These are phyloP conservation scores for Actinomortierella wolfii DNA, from an alignment of 371 early-diverging fungal genomes.

Conservation along the genomic window DNA sequence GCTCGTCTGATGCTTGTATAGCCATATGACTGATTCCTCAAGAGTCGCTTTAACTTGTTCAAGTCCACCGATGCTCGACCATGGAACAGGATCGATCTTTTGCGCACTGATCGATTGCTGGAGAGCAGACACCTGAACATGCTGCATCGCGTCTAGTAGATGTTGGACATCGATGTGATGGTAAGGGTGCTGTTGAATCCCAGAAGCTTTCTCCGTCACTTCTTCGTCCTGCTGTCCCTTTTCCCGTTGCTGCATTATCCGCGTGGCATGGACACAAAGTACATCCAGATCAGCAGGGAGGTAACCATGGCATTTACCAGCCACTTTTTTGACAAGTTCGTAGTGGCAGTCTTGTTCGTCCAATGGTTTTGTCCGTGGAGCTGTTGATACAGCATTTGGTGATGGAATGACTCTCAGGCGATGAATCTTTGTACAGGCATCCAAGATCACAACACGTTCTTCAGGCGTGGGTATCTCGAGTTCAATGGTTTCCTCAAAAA, in stretches of 20 bases:
- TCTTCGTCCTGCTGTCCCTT: constrained; percentile 23
- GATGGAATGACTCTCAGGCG: background rate
- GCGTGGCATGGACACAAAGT: constrained; percentile 52
- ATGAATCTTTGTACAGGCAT: constrained; percentile 27
- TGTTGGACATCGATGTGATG: constrained; percentile 3
- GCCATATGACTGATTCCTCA: constrained; percentile 93
- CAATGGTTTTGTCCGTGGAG: too few relatives aligned
- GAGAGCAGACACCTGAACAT: constrained; percentile 46
- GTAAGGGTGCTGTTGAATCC: background rate
- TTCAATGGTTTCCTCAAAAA: constrained; percentile 47
- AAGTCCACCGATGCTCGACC: constrained; percentile 96
- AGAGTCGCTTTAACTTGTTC: constrained; percentile 86
- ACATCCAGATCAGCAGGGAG: constrained; percentile 60
- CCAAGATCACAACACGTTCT: constrained; percentile 52
- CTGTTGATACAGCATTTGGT: too few relatives aligned
- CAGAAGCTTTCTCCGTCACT: constrained; percentile 11
- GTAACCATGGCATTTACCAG: constrained; percentile 58
- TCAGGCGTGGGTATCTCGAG: constrained; percentile 62
- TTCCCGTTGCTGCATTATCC: constrained; percentile 25
- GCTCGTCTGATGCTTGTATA: constrained; percentile 68
- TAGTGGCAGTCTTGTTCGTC: background rate
- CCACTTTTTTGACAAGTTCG: constrained; percentile 27
- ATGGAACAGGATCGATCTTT: constrained; percentile 62
- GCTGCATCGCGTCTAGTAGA: constrained; percentile 37
- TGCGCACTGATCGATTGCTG: constrained; percentile 50